Conservation (phyloP, 192 early-diverging fungal genomes). For the Obelidium mucronatum region DNA sequence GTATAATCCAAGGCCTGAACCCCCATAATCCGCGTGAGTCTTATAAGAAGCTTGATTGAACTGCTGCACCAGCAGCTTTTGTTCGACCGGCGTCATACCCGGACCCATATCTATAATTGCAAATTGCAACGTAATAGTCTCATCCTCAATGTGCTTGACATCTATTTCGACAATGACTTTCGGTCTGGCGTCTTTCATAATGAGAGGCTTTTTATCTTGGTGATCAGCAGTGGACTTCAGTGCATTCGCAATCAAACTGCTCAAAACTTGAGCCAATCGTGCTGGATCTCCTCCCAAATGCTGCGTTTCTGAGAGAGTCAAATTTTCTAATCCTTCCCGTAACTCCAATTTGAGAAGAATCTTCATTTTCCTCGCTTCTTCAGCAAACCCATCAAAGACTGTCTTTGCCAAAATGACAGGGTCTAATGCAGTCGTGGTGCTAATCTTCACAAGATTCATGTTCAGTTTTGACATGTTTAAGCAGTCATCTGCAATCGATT, state of each 20-base stretch:
- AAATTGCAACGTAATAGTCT: neutral
- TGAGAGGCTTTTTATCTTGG: neutral
- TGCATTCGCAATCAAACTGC: conserved; percentile 61
- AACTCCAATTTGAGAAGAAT: conserved; percentile 49
- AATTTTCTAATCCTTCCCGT: conserved; percentile 46
- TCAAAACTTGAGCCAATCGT: conserved; percentile 53
- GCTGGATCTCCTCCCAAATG: conserved; percentile 57
- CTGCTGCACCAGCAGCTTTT: conserved; percentile 17
- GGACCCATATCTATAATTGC: conserved; percentile 36
- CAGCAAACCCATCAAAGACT: conserved; percentile 36
- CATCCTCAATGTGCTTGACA: neutral
- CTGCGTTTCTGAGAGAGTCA: conserved; percentile 28
- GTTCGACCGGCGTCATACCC: conserved; percentile 43
- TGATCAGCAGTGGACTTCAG: conserved; percentile 60
- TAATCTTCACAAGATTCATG: conserved; percentile 45
- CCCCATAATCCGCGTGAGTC: conserved; percentile 51
- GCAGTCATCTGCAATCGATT: conserved; percentile 49
- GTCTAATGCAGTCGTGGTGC: conserved; percentile 30
- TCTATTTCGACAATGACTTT: neutral
- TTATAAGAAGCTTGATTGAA: conserved; percentile 25
- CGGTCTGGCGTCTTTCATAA: neutral
- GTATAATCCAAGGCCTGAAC: conserved; percentile 52
- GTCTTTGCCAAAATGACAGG: conserved; percentile 25
- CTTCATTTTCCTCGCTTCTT: conserved; percentile 25
- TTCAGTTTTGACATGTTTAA: conserved; percentile 38